Base-by-base conservation (phyloP, 1,139 yeast genomes). In the Saccharomyces hybrid region DNA sequence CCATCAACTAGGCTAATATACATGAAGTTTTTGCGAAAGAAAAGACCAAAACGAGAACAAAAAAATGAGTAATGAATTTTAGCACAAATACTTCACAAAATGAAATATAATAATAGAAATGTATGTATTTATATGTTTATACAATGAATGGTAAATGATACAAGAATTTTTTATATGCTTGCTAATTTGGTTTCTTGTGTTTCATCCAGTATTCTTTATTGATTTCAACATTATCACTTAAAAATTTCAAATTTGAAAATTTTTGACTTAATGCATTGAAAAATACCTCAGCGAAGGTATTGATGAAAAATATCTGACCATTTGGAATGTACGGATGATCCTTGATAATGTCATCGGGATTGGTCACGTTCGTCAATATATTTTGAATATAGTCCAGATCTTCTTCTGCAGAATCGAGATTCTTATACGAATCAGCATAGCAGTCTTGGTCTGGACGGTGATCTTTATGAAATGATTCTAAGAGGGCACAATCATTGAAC, bases 301-400 rank as follows among this genome's bases (percentile, higher is more conserved):
- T 78, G 56, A 90, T 89, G 75, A 91, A 91, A 66, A 88, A 89
- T 16, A 88, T 71, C 71, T 91, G 97, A 14, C 95, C 89, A 61
- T 79, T 78, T 38, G 84, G 84, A 49, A 90, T 74, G 20, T 68
- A 65, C 7, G 84, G 82, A 55, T 77, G 77, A 47, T 69, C 64
- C 2, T 63, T 60, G 25, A 85, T 65, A 20, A 61, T 48, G 4
- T 52, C 49, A 38, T 56, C 59, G 26, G 47, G 61, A 61, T 30
- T 52, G 4, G 60, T 47, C 1, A 61, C 52, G 9, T 61, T 47
- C 42, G 11, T 25, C 13, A 41, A 41, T 5, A 48, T 51, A 30
- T 23, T 42, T 26, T 16, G 41, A 50, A 27, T 47, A 9, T 28
- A 46, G n/a, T 23, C 53, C 48, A 50, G 16, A 51, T 48, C 50